These are phyloP conservation scores for Ormosia emarginata DNA, from an alignment of 306 rosid species.

Conservation along the genomic window DNA sequence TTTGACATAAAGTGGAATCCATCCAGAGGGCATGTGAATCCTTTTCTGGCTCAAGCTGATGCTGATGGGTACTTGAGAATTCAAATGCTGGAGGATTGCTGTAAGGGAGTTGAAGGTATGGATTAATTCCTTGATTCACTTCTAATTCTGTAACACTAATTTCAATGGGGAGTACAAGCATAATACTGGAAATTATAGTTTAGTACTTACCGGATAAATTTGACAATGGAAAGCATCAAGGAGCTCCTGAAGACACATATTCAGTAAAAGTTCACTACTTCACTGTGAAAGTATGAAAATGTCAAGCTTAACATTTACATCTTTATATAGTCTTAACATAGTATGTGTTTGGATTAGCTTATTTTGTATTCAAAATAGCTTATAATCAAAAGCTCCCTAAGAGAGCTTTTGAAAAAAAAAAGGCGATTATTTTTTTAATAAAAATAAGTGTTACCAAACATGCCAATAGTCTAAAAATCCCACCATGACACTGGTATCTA, in stretches of 20 bases:
- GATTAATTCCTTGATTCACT: not conserved
- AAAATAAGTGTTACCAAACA: no score
- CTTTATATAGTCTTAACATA: not conserved
- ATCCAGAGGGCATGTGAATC: conserved; percentile 33
- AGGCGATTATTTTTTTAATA: no score
- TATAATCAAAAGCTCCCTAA: no score
- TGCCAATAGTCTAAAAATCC: not conserved
- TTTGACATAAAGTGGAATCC: conserved; percentile 90
- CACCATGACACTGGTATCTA: not conserved
- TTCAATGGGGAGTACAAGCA: not conserved
- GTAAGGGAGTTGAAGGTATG: conserved; percentile 54
- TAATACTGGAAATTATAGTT: not conserved
- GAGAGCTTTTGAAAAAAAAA: no score
- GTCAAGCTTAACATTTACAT: not conserved
- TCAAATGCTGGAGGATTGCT: conserved; percentile 38
- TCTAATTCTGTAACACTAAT: not conserved
- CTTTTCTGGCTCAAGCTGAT: conserved; percentile 73
- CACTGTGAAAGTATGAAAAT: not conserved
- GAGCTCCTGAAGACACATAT: not conserved
- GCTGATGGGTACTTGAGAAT: conserved; percentile 83
- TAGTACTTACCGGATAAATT: not conserved
- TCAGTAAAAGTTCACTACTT: not conserved
- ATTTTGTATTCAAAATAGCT: no score
- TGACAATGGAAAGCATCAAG: not conserved
- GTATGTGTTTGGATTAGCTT: no score